Conservation (phyloP, 2,329 filamentous ascomycete species). For the Hyphodiscus sp. region DNA sequence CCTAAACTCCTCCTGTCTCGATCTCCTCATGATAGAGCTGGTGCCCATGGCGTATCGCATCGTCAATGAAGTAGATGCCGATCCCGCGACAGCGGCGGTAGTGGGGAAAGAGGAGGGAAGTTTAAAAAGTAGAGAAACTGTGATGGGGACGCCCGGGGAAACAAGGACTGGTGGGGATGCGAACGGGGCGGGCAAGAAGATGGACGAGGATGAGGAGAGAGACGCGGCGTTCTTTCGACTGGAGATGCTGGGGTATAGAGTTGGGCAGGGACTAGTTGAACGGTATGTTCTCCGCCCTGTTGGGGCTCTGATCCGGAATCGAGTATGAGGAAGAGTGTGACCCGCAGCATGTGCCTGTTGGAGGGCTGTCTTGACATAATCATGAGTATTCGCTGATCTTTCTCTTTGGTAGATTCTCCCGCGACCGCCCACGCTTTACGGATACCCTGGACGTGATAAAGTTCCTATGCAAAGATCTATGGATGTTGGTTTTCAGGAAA, state of each 20-base stretch:
- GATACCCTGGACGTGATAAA: constrained; percentile 96
- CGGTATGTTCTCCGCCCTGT: constrained; percentile 47
- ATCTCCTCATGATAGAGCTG: constrained; percentile 93
- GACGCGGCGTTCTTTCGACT: constrained; percentile 82
- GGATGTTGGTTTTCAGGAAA: constrained; percentile 90
- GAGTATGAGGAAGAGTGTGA: not conserved
- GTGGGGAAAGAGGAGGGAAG: constrained; percentile 68
- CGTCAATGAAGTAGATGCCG: constrained; percentile 49
- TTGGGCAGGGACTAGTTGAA: constrained; percentile 88
- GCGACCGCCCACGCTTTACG: constrained; percentile 78
- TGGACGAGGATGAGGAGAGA: constrained; percentile 73
- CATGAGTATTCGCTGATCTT: not conserved
- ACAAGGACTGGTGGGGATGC: constrained; percentile 10
- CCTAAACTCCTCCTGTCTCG: constrained; percentile 78
- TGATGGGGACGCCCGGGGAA: not conserved
- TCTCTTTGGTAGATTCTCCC: constrained; percentile 56
- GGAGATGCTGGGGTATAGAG: constrained; percentile 80
- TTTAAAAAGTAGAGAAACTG: constrained; percentile 46
- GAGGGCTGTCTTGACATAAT: too few relatives aligned
- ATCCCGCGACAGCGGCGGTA: constrained; percentile 30
- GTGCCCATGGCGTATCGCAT: constrained; percentile 90
- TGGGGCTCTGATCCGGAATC: not conserved
- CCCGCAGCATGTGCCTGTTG: too few relatives aligned
- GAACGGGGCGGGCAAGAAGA: constrained; percentile 24
- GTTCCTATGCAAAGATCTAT: constrained; percentile 97